Conservation (phyloP, 257 asterid genomes). For the Penstemon barbatus region DNA sequence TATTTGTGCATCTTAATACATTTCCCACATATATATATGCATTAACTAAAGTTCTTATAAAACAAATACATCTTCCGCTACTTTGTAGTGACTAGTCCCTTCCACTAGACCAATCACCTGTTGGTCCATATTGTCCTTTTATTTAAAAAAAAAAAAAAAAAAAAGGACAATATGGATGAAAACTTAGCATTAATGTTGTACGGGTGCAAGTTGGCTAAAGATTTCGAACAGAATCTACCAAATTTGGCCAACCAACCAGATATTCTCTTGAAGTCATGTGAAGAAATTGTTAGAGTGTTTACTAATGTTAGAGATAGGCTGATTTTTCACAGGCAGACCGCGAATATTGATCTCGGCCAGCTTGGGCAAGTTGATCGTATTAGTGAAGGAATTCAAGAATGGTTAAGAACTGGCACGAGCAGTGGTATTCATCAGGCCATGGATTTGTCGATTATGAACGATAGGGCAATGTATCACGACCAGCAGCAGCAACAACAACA, state of each 20-base stretch:
- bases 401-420: constrained; percentile 36
- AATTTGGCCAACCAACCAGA: constrained; percentile 47
- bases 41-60: too few species aligned
- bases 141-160: too few species aligned
- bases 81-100: too few species aligned
- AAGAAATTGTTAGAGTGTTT: constrained; percentile 57
- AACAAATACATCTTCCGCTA: too few species aligned
- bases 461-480: constrained; percentile 2
- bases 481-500: neutral
- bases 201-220: constrained; percentile 61
- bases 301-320: constrained; percentile 41
- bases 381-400: constrained; percentile 44
- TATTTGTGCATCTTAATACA: constrained; percentile 16
- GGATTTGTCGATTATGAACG: constrained; percentile 28
- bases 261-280: constrained; percentile 38
- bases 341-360: constrained; percentile 12
- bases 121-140: too few species aligned
- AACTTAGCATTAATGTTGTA: constrained; percentile 33
- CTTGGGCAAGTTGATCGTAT: constrained; percentile 20
- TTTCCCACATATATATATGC: constrained; percentile 1
- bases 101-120: too few species aligned
- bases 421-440: constrained; percentile 28
- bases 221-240: constrained; percentile 50
- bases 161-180: constrained; percentile 50
- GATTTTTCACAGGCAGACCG: constrained; percentile 21